Percentiles rank a stretch among this genome's conserved stretches.
phyloP scores from a whole-genome alignment of 2,329 filamentous ascomycete genomes.

The Verruconis gallopava region DNA sequence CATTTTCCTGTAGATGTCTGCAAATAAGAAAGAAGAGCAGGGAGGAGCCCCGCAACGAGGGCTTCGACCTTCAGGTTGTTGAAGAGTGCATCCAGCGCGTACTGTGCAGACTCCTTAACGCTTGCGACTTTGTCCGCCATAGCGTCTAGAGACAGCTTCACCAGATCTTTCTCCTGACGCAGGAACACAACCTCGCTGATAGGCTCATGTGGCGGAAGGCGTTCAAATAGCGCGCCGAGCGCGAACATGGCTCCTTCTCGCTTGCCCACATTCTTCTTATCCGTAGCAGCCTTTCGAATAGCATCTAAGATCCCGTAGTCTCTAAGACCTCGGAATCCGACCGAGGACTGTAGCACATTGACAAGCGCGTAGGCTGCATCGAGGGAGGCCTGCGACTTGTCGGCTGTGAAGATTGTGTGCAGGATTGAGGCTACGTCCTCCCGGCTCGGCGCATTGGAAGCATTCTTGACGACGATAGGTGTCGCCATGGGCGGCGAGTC shows the following conservation, averaged over 20 bases:
- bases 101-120: slow-evolving; percentile 83
- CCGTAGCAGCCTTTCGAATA: slow-evolving; percentile 64
- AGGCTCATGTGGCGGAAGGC: slow-evolving; percentile 64
- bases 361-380: slow-evolving; percentile 54
- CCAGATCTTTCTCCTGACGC: slow-evolving; percentile 62
- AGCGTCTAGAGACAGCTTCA: slow-evolving; percentile 65
- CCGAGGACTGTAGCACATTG: slow-evolving; percentile 50
- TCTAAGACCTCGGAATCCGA: slow-evolving; percentile 49
- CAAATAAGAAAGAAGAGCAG: slow-evolving; percentile 62
- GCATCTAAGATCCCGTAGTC: slow-evolving; percentile 50
- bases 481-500: slow-evolving; percentile 38
- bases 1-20: slow-evolving; percentile 82
- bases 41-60: slow-evolving; percentile 69
- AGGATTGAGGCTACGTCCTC: slow-evolving; percentile 33
- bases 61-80: slow-evolving; percentile 66
- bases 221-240: slow-evolving; percentile 84
- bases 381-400: slow-evolving; percentile 42
- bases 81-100: slow-evolving; percentile 84
- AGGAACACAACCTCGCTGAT: slow-evolving; percentile 72
- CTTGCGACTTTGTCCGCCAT: slow-evolving; percentile 81
- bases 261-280: slow-evolving; percentile 83
- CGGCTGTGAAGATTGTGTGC: slow-evolving; percentile 33
- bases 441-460: slow-evolving; percentile 26
- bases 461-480: slow-evolving; percentile 33
- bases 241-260: slow-evolving; percentile 92